Conservation (phyloP, 495 filamentous ascomycete species). For the Hypoxylon crocopeplum region DNA sequence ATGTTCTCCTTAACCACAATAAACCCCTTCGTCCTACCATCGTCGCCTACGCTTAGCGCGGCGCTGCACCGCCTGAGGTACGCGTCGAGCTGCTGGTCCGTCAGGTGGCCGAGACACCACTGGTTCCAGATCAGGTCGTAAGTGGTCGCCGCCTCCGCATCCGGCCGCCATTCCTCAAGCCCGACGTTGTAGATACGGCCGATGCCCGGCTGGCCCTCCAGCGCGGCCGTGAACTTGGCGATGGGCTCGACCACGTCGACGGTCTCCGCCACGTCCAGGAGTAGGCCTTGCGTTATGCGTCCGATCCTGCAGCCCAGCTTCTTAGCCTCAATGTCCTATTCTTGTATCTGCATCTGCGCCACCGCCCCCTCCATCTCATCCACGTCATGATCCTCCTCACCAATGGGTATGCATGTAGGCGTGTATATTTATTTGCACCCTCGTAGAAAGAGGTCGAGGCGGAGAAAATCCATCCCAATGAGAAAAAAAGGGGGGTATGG, state of each 20-base stretch:
- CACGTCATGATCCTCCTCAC: too few relatives aligned
- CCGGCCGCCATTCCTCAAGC: slow-evolving; percentile 75
- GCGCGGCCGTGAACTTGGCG: slow-evolving; percentile 60
- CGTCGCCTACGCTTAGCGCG: slow-evolving; percentile 54
- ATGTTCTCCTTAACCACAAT: slow-evolving; percentile 92
- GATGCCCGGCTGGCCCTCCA: slow-evolving; percentile 55
- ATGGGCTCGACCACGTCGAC: slow-evolving; percentile 64
- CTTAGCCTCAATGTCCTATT: too few relatives aligned
- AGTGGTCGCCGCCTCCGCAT: slow-evolving; percentile 23
- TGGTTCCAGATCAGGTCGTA: slow-evolving; percentile 78
- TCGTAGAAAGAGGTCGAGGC: slow-evolving; percentile 5
- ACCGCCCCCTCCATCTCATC: background rate
- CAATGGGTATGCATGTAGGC: too few relatives aligned
- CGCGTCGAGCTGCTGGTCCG: slow-evolving; percentile 73
- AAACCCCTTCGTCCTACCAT: slow-evolving; percentile 49
- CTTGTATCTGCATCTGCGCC: too few relatives aligned
- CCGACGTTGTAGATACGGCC: slow-evolving; percentile 74
- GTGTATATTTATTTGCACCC: too few relatives aligned
- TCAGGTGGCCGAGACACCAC: slow-evolving; percentile 93
- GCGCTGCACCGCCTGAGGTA: slow-evolving; percentile 69
- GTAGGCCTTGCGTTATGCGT: slow-evolving; percentile 59
- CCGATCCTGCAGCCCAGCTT: slow-evolving; percentile 52
- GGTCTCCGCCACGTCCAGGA: slow-evolving; percentile 47
- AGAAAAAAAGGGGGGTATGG: background rate
- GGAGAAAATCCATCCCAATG: background rate